phyloP scores from a whole-genome alignment of 2,329 filamentous ascomycete species.

The Byssothecium circinans region DNA sequence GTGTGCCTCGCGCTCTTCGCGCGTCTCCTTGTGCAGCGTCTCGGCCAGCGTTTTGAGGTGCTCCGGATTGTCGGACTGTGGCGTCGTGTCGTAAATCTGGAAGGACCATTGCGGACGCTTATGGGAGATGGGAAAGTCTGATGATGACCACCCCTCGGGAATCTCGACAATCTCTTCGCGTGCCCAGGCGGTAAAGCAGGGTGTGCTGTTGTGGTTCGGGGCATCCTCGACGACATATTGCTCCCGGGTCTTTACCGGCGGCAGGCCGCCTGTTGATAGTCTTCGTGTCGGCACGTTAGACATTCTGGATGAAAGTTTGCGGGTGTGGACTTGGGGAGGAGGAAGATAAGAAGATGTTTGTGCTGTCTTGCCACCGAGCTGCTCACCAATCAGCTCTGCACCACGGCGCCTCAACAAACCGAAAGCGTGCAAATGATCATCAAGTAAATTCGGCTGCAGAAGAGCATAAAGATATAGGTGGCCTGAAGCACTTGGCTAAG shows the following conservation, averaged over 20 bases:
- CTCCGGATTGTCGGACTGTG: conserved; percentile 8
- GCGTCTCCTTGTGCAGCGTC: conserved; percentile 10
- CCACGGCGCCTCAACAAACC: too few species aligned
- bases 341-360: too few species aligned
- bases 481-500: too few species aligned
- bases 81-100: conserved; percentile 16
- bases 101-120: conserved; percentile 10
- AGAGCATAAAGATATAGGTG: too few species aligned
- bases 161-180: conserved; percentile 12
- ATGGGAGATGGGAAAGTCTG: conserved; percentile 10
- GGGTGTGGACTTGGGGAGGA: not conserved
- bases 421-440: too few species aligned
- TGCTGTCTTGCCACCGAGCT: too few species aligned
- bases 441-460: too few species aligned
- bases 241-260: conserved; percentile 9
- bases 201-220: conserved; percentile 10
- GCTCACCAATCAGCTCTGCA: too few species aligned
- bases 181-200: conserved; percentile 16
- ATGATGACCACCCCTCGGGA: conserved; percentile 11
- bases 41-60: conserved; percentile 10
- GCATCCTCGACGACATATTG: conserved; percentile 12
- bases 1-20: conserved; percentile 8
- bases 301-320: conserved; percentile 4
- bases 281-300: conserved; percentile 12
- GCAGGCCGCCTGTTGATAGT: conserved; percentile 16